Evolutionary conservation across 2,329 filamentous ascomycete species (phyloP).

Genomic region (Trichoderma aggressivum): DNA sequence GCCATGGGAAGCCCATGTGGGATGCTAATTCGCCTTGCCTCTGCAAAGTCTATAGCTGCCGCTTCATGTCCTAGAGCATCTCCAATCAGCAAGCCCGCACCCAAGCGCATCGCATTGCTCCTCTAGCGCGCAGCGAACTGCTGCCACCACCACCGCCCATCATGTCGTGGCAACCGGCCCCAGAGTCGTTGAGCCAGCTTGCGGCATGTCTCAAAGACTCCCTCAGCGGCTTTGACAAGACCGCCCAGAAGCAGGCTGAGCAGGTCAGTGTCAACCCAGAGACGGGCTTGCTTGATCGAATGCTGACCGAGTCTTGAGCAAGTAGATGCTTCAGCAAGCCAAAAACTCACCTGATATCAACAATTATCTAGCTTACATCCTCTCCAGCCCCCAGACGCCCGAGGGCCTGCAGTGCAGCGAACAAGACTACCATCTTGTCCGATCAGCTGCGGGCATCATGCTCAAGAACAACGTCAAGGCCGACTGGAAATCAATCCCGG

Average conservation of each 20-base stretch:
- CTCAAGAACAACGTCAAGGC: constrained; percentile 88
- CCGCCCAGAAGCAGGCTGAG: constrained; percentile 84
- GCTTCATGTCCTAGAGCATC: constrained; percentile 15
- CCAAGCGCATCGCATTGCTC: constrained; percentile 18
- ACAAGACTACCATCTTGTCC: constrained; percentile 68
- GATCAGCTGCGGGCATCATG: constrained; percentile 87
- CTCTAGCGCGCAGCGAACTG: constrained; percentile 22
- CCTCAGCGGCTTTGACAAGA: constrained; percentile 76
- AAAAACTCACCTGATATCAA: constrained; percentile 88
- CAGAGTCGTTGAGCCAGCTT: constrained; percentile 84
- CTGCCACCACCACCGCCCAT: constrained; percentile 28
- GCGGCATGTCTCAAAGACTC: constrained; percentile 88
- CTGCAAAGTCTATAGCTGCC: background rate
- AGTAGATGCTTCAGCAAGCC: constrained; percentile 87
- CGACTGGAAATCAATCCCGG: constrained; percentile 72
- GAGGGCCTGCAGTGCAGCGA: constrained; percentile 56
- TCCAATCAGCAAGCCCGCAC: background rate
- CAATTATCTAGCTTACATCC: constrained; percentile 92
- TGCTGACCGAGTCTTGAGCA: constrained; percentile 18
- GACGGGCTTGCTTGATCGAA: background rate
- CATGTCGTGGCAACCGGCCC: constrained; percentile 92
- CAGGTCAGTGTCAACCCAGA: constrained; percentile 55
- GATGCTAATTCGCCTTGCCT: background rate
- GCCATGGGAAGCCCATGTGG: background rate
- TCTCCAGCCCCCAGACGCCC: constrained; percentile 66